These are phyloP conservation scores for Pezizomycotina sp. DNA, from an alignment of 2,329 filamentous ascomycete genomes.

Conservation along the genomic window DNA sequence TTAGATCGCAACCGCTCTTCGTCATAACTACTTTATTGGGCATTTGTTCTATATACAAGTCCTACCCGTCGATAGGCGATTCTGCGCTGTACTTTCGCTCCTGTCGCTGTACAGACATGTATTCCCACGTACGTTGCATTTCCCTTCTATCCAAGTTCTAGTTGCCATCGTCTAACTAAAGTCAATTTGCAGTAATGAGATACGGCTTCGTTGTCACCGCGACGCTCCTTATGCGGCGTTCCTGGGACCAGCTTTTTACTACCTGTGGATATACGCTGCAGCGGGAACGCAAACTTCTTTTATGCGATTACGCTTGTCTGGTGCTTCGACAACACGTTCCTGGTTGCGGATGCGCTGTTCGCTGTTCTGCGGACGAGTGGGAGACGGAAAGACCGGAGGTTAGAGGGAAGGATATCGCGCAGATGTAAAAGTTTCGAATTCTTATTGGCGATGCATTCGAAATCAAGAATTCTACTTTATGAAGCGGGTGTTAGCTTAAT, in stretches of 20 bases:
- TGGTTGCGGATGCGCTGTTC: constrained; percentile 70
- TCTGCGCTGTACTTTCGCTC: constrained; percentile 64
- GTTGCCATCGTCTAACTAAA: constrained; percentile 1
- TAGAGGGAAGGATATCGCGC: constrained; percentile 69
- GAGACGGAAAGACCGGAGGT: constrained; percentile 82
- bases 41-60: constrained; percentile 88
- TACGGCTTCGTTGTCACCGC: constrained; percentile 79
- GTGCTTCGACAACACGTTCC: constrained; percentile 70
- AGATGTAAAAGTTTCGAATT: constrained; percentile 42
- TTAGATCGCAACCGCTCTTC: constrained; percentile 58
- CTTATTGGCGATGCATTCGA: not conserved
- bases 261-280: constrained; percentile 95
- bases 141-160: not conserved
- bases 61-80: constrained; percentile 86
- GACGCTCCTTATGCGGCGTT: constrained; percentile 75
- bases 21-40: constrained; percentile 72
- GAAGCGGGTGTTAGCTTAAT: constrained; percentile 1
- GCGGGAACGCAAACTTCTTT: constrained; percentile 97
- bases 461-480: not conserved
- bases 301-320: constrained; percentile 98
- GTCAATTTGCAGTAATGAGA: constrained; percentile 53
- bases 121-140: constrained; percentile 49
- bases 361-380: constrained; percentile 85
- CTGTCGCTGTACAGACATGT: constrained; percentile 79
- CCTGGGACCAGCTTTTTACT: constrained; percentile 85